Evolutionary conservation across 2,329 filamentous ascomycete species (phyloP).

Genomic region (Keithomyces neogunnii): DNA sequence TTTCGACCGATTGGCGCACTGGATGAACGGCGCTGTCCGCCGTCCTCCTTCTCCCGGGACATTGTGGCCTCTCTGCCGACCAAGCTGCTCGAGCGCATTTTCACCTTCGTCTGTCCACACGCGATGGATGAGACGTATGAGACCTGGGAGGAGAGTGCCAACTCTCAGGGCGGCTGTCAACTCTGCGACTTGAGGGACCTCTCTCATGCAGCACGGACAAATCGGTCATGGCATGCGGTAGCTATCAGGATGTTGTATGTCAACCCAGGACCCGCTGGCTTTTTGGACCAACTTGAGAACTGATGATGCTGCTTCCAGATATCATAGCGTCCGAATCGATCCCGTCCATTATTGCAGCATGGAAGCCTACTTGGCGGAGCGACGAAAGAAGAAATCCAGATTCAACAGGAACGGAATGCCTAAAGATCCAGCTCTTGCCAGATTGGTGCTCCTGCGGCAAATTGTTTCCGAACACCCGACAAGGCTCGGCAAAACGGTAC

Average conservation of each 20-base stretch:
- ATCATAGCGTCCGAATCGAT: slow-evolving; percentile 86
- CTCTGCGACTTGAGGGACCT: slow-evolving; percentile 88
- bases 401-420: slow-evolving; percentile 72
- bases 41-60: slow-evolving; percentile 31
- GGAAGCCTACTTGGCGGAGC: slow-evolving; percentile 72
- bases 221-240: slow-evolving; percentile 58
- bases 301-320: slow-evolving; percentile 39
- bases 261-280: neutral
- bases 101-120: slow-evolving; percentile 78
- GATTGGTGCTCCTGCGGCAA: slow-evolving; percentile 70
- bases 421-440: slow-evolving; percentile 67
- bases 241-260: slow-evolving; percentile 54
- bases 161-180: slow-evolving; percentile 71
- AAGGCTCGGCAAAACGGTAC: slow-evolving; percentile 58
- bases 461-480: slow-evolving; percentile 71
- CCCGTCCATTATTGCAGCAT: slow-evolving; percentile 89
- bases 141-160: slow-evolving; percentile 71
- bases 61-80: slow-evolving; percentile 51
- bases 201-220: slow-evolving; percentile 68
- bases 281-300: neutral
- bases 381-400: slow-evolving; percentile 64
- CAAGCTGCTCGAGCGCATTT: slow-evolving; percentile 67
- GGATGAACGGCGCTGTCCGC: slow-evolving; percentile 22
- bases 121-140: slow-evolving; percentile 68
- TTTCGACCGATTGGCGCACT: slow-evolving; percentile 17